These are phyloP conservation scores for Noccaea caerulescens DNA, from an alignment of 345 rosid genomes.

Conservation along the genomic window DNA sequence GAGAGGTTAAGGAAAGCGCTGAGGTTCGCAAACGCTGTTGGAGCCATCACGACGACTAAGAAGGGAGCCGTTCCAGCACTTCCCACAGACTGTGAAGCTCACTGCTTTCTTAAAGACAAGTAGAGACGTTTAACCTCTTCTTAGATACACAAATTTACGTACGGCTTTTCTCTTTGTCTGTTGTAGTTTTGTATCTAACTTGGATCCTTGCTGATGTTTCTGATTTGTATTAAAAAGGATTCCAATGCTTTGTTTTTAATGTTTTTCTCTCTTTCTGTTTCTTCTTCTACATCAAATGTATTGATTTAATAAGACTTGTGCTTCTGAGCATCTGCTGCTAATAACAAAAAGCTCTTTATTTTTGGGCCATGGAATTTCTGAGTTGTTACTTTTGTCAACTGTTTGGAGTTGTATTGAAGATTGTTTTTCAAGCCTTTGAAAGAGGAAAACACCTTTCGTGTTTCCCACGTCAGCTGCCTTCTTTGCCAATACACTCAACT, in stretches of 20 bases:
- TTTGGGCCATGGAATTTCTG: neutral
- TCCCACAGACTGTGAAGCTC: conserved; percentile 60
- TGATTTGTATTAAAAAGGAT: neutral
- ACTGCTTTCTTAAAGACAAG: conserved; percentile 49
- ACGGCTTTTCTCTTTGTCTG: neutral
- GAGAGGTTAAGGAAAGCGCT: conserved; percentile 66
- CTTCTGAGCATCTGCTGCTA: neutral
- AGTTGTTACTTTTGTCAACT: neutral
- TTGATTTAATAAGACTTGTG: neutral
- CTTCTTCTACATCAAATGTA: neutral
- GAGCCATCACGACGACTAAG: conserved; percentile 95
- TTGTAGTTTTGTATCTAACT: neutral
- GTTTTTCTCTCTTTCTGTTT: neutral
- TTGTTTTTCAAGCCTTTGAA: neutral
- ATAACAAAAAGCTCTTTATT: neutral
- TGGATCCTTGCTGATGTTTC: conserved; percentile 18
- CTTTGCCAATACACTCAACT: neutral
- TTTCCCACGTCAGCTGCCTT: neutral
- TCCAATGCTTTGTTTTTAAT: neutral
- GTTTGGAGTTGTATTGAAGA: neutral
- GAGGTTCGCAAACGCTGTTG: conserved; percentile 86
- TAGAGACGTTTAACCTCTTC: conserved; percentile 14
- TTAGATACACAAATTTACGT: neutral
- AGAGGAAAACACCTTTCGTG: conserved; percentile 5
- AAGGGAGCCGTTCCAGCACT: conserved; percentile 98